These are phyloP conservation scores for Heterobasidion occidentale DNA, from an alignment of 1,284 basidiomycete genomes.

Conservation along the genomic window DNA sequence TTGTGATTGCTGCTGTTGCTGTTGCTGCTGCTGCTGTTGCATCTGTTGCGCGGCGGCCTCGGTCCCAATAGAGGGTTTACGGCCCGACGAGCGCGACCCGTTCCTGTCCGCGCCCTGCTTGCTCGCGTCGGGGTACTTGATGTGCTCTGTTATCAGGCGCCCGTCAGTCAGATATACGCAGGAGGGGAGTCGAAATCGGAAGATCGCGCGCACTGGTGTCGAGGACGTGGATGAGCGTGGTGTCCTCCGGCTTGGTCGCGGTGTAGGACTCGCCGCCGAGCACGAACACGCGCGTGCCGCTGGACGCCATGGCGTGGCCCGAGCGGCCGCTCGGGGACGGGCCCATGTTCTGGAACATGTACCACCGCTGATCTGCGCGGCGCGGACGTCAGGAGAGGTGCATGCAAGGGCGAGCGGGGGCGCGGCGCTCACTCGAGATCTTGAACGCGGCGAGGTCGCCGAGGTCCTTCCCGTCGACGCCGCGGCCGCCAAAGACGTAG, in stretches of 20 bases:
- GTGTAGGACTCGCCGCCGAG: conserved; percentile 84
- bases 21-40: conserved; percentile 5
- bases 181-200: neutral
- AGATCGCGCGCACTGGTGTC: conserved; percentile 61
- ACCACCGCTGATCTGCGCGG: conserved; percentile 63
- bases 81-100: conserved; percentile 16
- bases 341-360: conserved; percentile 77
- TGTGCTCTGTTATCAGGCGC: conserved; percentile 54
- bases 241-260: conserved; percentile 72
- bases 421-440: conserved; percentile 70
- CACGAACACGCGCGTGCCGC: conserved; percentile 57
- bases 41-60: conserved; percentile 1
- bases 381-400: neutral
- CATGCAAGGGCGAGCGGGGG: neutral
- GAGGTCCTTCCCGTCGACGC: conserved; percentile 95
- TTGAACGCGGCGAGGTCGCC: conserved; percentile 96
- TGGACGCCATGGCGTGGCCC: conserved; percentile 64
- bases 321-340: conserved; percentile 57
- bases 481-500: conserved; percentile 96
- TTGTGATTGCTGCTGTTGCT: conserved; percentile 25
- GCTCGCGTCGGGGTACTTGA: conserved; percentile 84
- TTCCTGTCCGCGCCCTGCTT: conserved; percentile 23
- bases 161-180: too few species aligned
- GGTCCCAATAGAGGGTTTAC: conserved; percentile 33
- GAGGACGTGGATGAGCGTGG: conserved; percentile 78